Percentiles rank a stretch among this genome's conserved stretches.
Evolutionary conservation across 164 flowering plant species (phyloP).

Genomic region (Vitis rotundifolia): DNA sequence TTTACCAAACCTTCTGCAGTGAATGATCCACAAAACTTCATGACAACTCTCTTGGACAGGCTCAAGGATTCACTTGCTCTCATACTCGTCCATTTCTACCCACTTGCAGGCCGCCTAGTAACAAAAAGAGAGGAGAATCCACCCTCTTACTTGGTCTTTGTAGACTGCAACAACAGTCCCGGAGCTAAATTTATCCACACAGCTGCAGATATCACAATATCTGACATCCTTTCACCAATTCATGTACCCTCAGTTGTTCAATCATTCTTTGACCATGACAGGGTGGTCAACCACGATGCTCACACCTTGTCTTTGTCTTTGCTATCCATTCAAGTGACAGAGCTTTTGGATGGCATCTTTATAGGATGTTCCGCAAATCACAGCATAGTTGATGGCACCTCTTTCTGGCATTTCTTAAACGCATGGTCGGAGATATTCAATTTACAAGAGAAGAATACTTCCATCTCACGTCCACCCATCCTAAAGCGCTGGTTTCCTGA

Average conservation of each 20-base stretch:
- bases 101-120: conserved; percentile 48
- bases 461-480: too few relatives aligned
- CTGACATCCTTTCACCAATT: conserved; percentile 39
- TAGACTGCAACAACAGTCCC: conserved; percentile 47
- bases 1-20: conserved; percentile 30
- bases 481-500: neutral
- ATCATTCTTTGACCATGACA: conserved; percentile 46
- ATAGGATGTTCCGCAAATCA: conserved; percentile 59
- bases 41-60: conserved; percentile 17
- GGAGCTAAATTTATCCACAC: conserved; percentile 60
- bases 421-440: conserved; percentile 42
- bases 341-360: conserved; percentile 54
- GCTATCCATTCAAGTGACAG: conserved; percentile 55
- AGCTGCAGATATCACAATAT: conserved; percentile 14
- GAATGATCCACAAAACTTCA: conserved; percentile 1
- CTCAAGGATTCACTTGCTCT: conserved; percentile 50
- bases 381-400: conserved; percentile 44
- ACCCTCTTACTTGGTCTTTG: conserved; percentile 22
- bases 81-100: conserved; percentile 51
- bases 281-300: conserved; percentile 55
- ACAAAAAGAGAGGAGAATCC: conserved; percentile 25
- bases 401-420: conserved; percentile 57
- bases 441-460: neutral
- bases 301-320: conserved; percentile 32
- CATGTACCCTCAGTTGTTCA: conserved; percentile 48